Conservation (phyloP, 2,329 filamentous ascomycete genomes). For the Colletotrichum spinosum region DNA sequence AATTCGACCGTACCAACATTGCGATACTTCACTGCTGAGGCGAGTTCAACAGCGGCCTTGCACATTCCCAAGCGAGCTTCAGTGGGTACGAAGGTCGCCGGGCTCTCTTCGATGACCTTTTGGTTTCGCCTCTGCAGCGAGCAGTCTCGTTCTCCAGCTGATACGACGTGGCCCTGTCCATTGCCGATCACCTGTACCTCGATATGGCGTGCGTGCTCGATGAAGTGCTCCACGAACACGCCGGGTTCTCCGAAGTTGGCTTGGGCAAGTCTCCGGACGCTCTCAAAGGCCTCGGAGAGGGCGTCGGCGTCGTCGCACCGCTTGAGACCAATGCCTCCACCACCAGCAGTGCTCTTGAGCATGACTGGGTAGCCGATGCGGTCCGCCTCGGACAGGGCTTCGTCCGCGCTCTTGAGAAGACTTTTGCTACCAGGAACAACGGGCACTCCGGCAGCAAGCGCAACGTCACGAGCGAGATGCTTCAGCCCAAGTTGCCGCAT, state of each 20-base stretch:
- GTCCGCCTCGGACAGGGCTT: conserved; percentile 44
- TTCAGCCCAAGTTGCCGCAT: conserved; percentile 54
- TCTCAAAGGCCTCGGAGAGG: conserved; percentile 48
- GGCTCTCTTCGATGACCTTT: conserved; percentile 63
- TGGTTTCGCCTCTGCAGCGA: conserved; percentile 63
- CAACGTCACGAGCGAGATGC: conserved; percentile 50
- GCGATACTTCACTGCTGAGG: conserved; percentile 50
- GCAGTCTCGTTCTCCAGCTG: conserved; percentile 61
- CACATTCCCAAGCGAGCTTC: conserved; percentile 49
- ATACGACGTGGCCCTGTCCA: conserved; percentile 52
- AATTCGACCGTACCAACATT: conserved; percentile 60
- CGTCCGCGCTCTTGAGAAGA: conserved; percentile 43
- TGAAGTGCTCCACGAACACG: conserved; percentile 56
- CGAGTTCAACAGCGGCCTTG: conserved; percentile 50
- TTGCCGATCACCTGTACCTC: conserved; percentile 64
- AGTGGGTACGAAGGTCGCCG: conserved; percentile 48
- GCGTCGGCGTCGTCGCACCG: conserved; percentile 47
- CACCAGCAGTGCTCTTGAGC: conserved; percentile 61
- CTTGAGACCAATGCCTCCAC: conserved; percentile 58
- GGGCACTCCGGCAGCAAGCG: conserved; percentile 45
- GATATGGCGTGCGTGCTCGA: conserved; percentile 56
- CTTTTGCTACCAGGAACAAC: conserved; percentile 48
- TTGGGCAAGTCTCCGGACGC: conserved; percentile 52
- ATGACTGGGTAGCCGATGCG: conserved; percentile 55
- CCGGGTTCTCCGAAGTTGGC: conserved; percentile 55